These are phyloP conservation scores for Penicillium atrosanguineum DNA, from an alignment of 495 filamentous ascomycete genomes.

Conservation along the genomic window DNA sequence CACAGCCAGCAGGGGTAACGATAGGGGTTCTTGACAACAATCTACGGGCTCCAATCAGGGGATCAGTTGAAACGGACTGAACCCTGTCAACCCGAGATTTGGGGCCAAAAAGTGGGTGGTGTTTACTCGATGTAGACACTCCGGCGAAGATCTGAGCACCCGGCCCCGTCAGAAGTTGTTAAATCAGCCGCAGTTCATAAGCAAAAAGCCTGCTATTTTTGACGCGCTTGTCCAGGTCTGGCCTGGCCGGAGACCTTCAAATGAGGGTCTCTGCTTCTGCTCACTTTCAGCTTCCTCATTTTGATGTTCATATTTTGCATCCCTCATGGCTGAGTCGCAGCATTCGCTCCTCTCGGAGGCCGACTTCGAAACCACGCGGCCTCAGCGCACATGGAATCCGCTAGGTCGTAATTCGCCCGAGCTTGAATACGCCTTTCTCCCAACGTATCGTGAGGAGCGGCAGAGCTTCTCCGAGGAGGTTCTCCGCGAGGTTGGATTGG, in stretches of 20 bases:
- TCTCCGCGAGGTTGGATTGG: slow-evolving; percentile 21
- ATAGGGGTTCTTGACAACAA: too few species aligned
- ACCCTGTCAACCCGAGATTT: background rate
- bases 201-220: background rate
- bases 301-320: background rate
- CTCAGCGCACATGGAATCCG: slow-evolving; percentile 20
- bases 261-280: background rate
- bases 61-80: too few species aligned
- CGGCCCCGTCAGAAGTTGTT: background rate
- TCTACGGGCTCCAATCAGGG: too few species aligned
- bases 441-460: background rate
- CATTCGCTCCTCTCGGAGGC: slow-evolving; percentile 19
- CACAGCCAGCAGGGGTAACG: too few species aligned
- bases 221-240: background rate
- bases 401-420: slow-evolving; percentile 13
- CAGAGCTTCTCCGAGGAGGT: slow-evolving; percentile 20
- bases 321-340: slow-evolving; percentile 11
- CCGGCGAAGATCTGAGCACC: background rate
- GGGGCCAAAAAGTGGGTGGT: background rate
- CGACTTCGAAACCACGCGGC: slow-evolving; percentile 10
- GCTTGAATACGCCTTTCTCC: slow-evolving; percentile 10
- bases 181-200: background rate
- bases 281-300: background rate
- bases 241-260: background rate
- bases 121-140: background rate